phyloP scores from a whole-genome alignment of 345 rosid genomes.

The Raphanus raphanistrum region DNA sequence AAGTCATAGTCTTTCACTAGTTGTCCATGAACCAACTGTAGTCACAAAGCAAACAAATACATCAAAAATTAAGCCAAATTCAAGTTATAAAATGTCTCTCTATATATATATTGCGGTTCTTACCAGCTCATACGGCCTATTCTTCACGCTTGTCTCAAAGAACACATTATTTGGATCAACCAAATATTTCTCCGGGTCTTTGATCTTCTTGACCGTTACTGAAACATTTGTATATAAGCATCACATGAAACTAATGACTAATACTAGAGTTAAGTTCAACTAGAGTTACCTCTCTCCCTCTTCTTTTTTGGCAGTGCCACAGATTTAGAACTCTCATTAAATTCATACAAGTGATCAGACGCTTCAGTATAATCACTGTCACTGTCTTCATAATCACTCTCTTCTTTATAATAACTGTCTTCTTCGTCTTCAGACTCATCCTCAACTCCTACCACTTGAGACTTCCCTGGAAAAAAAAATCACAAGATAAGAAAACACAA shows the following conservation, averaged over 20 bases:
- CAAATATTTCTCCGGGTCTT: conserved; percentile 21
- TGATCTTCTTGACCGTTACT: background rate
- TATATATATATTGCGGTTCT: background rate
- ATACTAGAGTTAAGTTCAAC: background rate
- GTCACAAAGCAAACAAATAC: background rate
- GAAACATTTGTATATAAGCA: conserved; percentile 13
- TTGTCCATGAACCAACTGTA: conserved; percentile 28
- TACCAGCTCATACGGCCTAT: conserved; percentile 26
- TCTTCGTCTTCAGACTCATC: conserved; percentile 13
- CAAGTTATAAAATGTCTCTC: background rate
- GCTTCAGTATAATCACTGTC: background rate
- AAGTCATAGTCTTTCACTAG: conserved; percentile 20
- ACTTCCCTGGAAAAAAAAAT: conserved; percentile 3
- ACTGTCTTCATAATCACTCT: conserved; percentile 2
- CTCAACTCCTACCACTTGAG: conserved; percentile 3
- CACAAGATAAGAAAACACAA: background rate
- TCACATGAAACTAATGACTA: background rate
- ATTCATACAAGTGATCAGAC: background rate
- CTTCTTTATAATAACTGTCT: background rate
- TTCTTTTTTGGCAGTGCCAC: conserved; percentile 9
- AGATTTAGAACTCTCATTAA: background rate
- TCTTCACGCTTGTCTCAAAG: conserved; percentile 25
- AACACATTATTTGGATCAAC: conserved; percentile 26
- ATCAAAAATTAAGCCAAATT: background rate
- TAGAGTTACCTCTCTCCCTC: conserved; percentile 10